phyloP scores from a whole-genome alignment of 2,329 filamentous ascomycete genomes.

The Sphaceloma murrayae region DNA sequence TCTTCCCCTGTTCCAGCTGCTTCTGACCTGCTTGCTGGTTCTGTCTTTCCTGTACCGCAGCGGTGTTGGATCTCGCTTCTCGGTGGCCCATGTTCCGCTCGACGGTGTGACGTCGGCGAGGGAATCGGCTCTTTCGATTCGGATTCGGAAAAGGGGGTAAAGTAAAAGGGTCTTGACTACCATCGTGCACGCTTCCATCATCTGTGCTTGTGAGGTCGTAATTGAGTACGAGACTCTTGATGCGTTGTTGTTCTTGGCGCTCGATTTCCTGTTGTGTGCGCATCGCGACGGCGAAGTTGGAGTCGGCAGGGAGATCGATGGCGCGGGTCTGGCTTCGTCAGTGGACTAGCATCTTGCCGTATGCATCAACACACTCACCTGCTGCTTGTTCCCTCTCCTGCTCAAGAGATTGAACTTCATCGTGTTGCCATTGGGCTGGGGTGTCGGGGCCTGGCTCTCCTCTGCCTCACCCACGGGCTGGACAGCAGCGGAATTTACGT shows the following conservation, averaged over 20 bases:
- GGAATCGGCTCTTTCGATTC: conserved; percentile 38
- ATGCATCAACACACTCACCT: conserved; percentile 45
- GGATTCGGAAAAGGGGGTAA: conserved; percentile 37
- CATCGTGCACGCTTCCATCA: conserved; percentile 60
- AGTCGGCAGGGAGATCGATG: conserved; percentile 82
- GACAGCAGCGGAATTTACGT: conserved; percentile 32
- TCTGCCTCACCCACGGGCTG: conserved; percentile 36
- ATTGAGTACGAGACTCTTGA: conserved; percentile 95
- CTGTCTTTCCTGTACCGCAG: not conserved
- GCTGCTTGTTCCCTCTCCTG: conserved; percentile 90
- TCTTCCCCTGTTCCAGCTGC: no score
- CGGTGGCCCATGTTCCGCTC: conserved; percentile 1
- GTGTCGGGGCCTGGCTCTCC: conserved; percentile 24
- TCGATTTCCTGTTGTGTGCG: conserved; percentile 91
- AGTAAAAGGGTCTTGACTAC: conserved; percentile 45
- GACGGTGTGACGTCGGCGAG: conserved; percentile 32
- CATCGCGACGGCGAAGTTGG: conserved; percentile 91
- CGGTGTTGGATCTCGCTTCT: conserved; percentile 14
- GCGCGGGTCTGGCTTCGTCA: conserved; percentile 60
- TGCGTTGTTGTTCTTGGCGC: conserved; percentile 91
- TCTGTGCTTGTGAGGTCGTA: conserved; percentile 80
- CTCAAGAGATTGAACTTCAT: conserved; percentile 97
- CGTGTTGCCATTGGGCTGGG: conserved; percentile 42
- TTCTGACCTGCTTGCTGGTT: conserved; percentile 5
- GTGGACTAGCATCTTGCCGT: conserved; percentile 18